Evolutionary conservation across 371 early-diverging fungal genomes (phyloP), one percentile per base, ranked within the genome.

Genomic region (Syncephalastrum contaminatum): DNA sequence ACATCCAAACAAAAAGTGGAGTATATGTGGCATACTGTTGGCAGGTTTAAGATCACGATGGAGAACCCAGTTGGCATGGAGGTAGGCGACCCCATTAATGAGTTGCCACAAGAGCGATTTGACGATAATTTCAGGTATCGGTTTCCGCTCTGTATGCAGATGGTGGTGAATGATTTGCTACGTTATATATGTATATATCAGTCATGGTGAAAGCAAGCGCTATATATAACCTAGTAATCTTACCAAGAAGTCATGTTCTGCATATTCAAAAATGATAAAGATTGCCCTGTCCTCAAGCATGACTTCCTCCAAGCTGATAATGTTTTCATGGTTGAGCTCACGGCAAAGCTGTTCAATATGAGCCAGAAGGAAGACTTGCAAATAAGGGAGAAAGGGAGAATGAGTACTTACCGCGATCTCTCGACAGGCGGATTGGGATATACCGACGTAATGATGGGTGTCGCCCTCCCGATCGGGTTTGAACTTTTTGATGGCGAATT

Each of bases 381-480:
- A 8, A 30, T 8, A 52, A 36, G 47, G n/a, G 10, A n/a, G 20
- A 6, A n/a, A 24, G 41, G 2, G 39, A 4, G 36, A 5, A 30
- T 30, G 13, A 22, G 4, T 5, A 54, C 73, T 50, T 81, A 88
- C 87, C 22, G 92, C 88, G 21, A 96, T 95, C 69, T 96, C 97
- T 69, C 97, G 73, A 60, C 91, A 92, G 4, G 97, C 97, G 6
- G 94, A 94, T 60, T 96, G 97, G 4, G 95, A 95, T 46, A 96
- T 92, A 22, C 95, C 97, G 7, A 84, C 85, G 42, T 85, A 82
- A 16, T 86, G 83, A 45, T 88, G 82, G 0, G 77, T 76, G 60
- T 93, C 92, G 36, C 94, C 94, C 63, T 94, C 97, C 58, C 92
- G 87, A 59, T 96, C 97, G 15, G 95, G 93, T 64, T 95, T 96